Evolutionary conservation across 345 rosid genomes (phyloP).

Genomic region (Lepidium aucheri): DNA sequence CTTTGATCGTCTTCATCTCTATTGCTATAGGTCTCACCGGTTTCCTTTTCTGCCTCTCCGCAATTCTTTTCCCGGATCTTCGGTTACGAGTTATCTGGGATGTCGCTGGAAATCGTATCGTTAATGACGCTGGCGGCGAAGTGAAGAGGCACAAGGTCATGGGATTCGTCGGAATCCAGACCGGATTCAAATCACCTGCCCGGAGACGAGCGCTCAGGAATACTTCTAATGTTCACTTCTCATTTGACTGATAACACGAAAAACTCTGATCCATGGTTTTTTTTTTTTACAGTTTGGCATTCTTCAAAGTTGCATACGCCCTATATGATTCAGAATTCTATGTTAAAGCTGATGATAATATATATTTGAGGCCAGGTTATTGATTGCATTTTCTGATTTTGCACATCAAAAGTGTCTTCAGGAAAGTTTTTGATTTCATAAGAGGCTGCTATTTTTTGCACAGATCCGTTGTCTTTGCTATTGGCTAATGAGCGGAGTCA

Average conservation of each 20-base stretch:
- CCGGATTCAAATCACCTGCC: slow-evolving; percentile 62
- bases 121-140: slow-evolving; percentile 5
- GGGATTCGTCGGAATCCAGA: slow-evolving; percentile 89
- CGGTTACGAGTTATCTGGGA: slow-evolving; percentile 57
- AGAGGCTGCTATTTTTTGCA: slow-evolving; percentile 2
- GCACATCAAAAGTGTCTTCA: neutral
- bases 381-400: neutral
- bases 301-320: slow-evolving; percentile 83
- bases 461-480: slow-evolving; percentile 73
- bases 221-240: slow-evolving; percentile 5
- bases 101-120: slow-evolving; percentile 15
- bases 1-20: slow-evolving; percentile 35
- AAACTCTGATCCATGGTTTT: neutral
- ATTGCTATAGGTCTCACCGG: slow-evolving; percentile 58
- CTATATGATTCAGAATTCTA: slow-evolving; percentile 80
- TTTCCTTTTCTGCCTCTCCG: slow-evolving; percentile 49
- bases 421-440: neutral
- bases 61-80: slow-evolving; percentile 31
- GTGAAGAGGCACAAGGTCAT: slow-evolving; percentile 61
- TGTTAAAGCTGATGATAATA: slow-evolving; percentile 94
- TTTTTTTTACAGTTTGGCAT: slow-evolving; percentile 50
- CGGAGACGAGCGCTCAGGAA: slow-evolving; percentile 67
- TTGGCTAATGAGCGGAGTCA: slow-evolving; percentile 76
- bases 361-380: slow-evolving; percentile 84
- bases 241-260: neutral